These are phyloP conservation scores for Phlegmacium glaucopus DNA, from an alignment of 768 basidiomycete species.

Conservation along the genomic window DNA sequence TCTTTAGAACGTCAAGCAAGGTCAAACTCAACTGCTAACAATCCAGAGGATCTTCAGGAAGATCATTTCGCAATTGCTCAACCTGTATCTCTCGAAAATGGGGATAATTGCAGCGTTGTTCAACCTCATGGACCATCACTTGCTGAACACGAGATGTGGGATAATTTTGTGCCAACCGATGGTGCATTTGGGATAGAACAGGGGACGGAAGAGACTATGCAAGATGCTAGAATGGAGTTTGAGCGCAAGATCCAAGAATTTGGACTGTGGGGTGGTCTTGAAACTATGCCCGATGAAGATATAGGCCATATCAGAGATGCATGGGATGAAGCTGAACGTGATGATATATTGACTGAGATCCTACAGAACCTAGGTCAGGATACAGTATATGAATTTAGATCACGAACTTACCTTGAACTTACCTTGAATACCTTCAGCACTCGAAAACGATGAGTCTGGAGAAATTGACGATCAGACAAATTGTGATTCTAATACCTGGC, in stretches of 20 bases:
- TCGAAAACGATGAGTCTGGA: not conserved
- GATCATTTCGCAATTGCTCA: not conserved
- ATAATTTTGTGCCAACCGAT: not conserved
- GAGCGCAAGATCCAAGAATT: not conserved
- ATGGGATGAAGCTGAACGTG: constrained; percentile 1
- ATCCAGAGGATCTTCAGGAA: too few relatives aligned
- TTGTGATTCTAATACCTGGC: constrained; percentile 1
- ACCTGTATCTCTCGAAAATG: not conserved
- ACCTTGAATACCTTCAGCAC: too few relatives aligned
- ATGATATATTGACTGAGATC: constrained; percentile 2
- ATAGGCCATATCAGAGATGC: not conserved
- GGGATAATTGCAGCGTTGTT: not conserved
- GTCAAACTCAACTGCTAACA: too few relatives aligned
- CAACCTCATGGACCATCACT: not conserved
- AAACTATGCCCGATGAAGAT: not conserved
- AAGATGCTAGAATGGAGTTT: not conserved
- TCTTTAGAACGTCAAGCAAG: too few relatives aligned
- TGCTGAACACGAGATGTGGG: not conserved
- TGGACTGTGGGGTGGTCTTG: not conserved
- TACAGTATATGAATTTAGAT: not conserved
- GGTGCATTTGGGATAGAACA: not conserved
- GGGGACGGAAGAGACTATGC: not conserved
- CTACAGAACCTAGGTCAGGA: constrained; percentile 3
- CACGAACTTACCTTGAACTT: not conserved
- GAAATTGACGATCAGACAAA: not conserved